Evolutionary conservation across 768 basidiomycete species (phyloP), one percentile per base, ranked within the genome.

Genomic region (Macrolepiota fuliginosa): DNA sequence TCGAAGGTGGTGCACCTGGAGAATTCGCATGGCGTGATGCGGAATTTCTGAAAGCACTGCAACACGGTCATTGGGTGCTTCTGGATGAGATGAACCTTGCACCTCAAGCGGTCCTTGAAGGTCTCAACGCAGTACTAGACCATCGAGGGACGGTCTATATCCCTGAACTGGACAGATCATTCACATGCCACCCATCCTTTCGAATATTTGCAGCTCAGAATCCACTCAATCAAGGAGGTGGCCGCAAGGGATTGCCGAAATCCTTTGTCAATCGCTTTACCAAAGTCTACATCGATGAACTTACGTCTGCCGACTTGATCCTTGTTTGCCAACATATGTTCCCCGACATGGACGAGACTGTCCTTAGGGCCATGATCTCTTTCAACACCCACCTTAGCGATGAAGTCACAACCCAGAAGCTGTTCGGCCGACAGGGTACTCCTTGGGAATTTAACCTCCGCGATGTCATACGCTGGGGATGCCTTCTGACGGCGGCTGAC

Each of bases 381-480:
- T 97, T 90, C 79, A 98, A 94, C 70, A 76, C 80, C 59, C 77
- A 77, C 11, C 77, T 98, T 50, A 87, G 88, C 54, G 79, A 86
- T 7, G 85, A 88, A 67, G 85, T 90, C 9, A 84, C 83, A 64
- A 66, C 84, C 22, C 82, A 83, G 55, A 83, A 85, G 19, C 65
- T 80, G 2, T 94, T 97, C 71, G 95, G 84, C 2, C 80, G 84
- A 39, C 85, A 90, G 57, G 96, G 96, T 9, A 81, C 85, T 58
- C 97, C 96, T 4, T 99, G 96, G 96, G 96, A 99, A 70, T 97
- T 98, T 79, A 99, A 99, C 71, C 80, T 99, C 32, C 91, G 96
- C 13, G 96, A 99, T 73, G 81, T 98, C 60, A 84, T 94, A 61
- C 86, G 97, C 49, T 97, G 97, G 96, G 86, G 89, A 36, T 79